Evolutionary conservation across 495 filamentous ascomycete species (phyloP).

Genomic region (Penicillium herquei): DNA sequence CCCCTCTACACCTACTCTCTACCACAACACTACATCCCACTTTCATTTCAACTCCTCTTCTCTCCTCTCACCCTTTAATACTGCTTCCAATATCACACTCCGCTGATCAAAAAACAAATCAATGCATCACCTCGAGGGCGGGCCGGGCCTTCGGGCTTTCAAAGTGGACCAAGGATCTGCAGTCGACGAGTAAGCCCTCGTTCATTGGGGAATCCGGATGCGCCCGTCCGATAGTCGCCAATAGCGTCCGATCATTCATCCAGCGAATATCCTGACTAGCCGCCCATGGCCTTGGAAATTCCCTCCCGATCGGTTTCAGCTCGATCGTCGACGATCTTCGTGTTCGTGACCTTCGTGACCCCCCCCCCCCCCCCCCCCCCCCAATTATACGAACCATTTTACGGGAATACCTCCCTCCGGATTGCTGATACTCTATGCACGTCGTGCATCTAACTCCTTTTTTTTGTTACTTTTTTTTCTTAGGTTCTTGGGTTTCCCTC

Average conservation of each 20-base stretch:
- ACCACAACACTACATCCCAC: background rate
- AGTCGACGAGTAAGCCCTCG: constrained; percentile 21
- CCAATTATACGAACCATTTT: background rate
- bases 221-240: constrained; percentile 31
- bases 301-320: constrained; percentile 20
- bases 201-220: constrained; percentile 15
- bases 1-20: background rate
- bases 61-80: too few relatives aligned
- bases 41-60: background rate
- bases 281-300: constrained; percentile 39
- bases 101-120: constrained; percentile 5
- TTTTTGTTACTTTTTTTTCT: background rate
- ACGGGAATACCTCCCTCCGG: background rate
- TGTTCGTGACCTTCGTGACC: background rate
- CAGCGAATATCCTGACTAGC: constrained; percentile 37
- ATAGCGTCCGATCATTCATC: constrained; percentile 24
- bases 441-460: constrained; percentile 12
- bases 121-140: constrained; percentile 22
- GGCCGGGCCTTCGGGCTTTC: constrained; percentile 30
- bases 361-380: background rate
- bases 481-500: constrained; percentile 12
- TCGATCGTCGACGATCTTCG: constrained; percentile 10
- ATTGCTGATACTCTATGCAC: constrained; percentile 8
- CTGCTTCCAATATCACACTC: too few relatives aligned
- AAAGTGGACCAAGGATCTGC: constrained; percentile 30